Evolutionary conservation across 75 land plant species (phyloP), one percentile per base, ranked within the genome.

Genomic region (Pseudotsuga menziesii): DNA sequence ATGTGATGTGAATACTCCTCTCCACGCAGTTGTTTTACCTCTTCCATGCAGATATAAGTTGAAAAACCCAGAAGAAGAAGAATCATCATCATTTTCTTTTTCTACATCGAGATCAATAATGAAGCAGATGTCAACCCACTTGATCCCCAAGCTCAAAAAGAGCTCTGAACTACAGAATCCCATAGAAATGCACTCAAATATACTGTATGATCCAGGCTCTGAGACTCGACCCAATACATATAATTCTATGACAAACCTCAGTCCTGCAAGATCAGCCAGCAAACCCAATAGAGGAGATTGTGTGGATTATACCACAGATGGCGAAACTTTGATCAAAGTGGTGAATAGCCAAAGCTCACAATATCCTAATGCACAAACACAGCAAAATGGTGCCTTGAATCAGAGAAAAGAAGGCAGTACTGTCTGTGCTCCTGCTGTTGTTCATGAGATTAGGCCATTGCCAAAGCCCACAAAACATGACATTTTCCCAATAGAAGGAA

Each of bases 131-230:
- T 67, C 71, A 35, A 39, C 71, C 35, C 71, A 67, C 22, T 20
- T 67, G 23, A 67, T 67, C 22, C 71, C 39, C 71, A 67, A 67
- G 20, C 19, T 8, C 22, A 67, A 67, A 44, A 67, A 67, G 15
- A 63, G 32, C 17, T 63, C 39, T 27, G 67, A 29, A n/a, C 29
- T 67, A 20, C 48, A 67, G 12, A 69, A 39, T 41, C 72, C 52
- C 4, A 44, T 69, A 69, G 72, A 69, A 69, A 69, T 69, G 72
- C 72, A 69, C 20, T 36, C 72, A 69, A 69, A 69, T 19, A 39
- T 69, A 39, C 52, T 69, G 9, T 69, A 39, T 69, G 72, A 69
- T 69, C 52, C 72, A 44, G 48, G 48, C 6, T 7, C 48, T 16
- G 12, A 69, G 39, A 23, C n/a, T n/a, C 52, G 19, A 39, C 48